phyloP scores from a whole-genome alignment of 176 grass and related monocot genomes.

The Ampelocalamus luodianensis region DNA sequence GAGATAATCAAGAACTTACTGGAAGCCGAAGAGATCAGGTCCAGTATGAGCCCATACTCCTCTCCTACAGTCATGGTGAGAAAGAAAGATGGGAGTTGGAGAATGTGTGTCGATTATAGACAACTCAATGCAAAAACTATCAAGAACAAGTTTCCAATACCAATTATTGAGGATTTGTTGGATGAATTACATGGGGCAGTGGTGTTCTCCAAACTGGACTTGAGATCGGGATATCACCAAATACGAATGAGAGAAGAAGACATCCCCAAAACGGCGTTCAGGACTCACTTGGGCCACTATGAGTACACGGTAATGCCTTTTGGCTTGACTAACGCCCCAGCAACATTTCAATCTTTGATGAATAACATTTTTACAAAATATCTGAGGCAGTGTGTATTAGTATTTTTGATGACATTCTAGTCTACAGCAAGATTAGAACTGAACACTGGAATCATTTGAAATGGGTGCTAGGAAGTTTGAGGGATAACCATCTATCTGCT shows the following conservation, averaged over 20 bases:
- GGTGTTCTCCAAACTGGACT: background rate
- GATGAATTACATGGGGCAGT: background rate
- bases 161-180: background rate
- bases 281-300: background rate
- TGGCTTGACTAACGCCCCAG: background rate
- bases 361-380: background rate
- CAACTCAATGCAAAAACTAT: background rate
- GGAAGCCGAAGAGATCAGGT: too few relatives aligned
- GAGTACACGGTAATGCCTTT: background rate
- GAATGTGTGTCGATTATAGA: too few relatives aligned
- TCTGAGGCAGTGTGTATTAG: background rate
- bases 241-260: background rate
- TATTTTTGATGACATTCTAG: too few relatives aligned
- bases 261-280: background rate
- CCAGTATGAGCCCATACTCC: too few relatives aligned
- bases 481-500: fast-evolving
- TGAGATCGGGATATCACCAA: background rate
- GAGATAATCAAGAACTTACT: too few relatives aligned
- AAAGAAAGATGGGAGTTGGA: too few relatives aligned
- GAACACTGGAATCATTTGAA: too few relatives aligned
- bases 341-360: background rate
- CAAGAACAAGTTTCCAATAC: background rate
- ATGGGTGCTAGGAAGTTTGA: fast-evolving
- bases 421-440: too few relatives aligned
- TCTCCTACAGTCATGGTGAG: too few relatives aligned